Evolutionary conservation across 345 rosid genomes (phyloP).

Genomic region (Rhodomyrtus tomentosa): DNA sequence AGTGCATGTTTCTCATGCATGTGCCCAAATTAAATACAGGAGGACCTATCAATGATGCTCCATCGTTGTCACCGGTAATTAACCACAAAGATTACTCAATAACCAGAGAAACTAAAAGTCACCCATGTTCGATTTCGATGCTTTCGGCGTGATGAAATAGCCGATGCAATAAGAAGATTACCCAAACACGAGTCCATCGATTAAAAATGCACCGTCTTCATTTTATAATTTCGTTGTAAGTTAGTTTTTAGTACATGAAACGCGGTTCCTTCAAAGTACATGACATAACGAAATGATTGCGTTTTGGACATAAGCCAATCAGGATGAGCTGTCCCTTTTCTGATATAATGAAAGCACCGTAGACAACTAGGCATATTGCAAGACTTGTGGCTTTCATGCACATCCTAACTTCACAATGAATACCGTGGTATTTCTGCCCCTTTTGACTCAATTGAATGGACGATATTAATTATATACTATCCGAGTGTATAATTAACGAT

Average conservation of each 20-base stretch:
- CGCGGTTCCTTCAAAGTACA: fast-evolving
- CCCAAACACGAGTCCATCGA: no score
- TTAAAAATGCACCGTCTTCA: no score
- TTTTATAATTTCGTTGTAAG: no score
- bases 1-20: not conserved
- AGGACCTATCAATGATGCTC: not conserved
- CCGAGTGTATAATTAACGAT: no score
- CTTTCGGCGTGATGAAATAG: not conserved
- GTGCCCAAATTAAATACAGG: not conserved
- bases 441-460: not conserved
- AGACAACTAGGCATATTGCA: fast-evolving
- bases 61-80: not conserved
- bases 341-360: fast-evolving
- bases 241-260: not conserved
- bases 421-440: not conserved
- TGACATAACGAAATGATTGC: not conserved
- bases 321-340: not conserved
- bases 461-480: not conserved
- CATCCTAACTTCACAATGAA: not conserved
- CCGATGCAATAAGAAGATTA: not conserved
- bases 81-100: no score
- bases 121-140: not conserved
- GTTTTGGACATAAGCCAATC: not conserved
- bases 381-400: not conserved
- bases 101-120: not conserved